Base-by-base conservation (phyloP, 495 filamentous ascomycete genomes). In the Hypoxylon intermedium region DNA sequence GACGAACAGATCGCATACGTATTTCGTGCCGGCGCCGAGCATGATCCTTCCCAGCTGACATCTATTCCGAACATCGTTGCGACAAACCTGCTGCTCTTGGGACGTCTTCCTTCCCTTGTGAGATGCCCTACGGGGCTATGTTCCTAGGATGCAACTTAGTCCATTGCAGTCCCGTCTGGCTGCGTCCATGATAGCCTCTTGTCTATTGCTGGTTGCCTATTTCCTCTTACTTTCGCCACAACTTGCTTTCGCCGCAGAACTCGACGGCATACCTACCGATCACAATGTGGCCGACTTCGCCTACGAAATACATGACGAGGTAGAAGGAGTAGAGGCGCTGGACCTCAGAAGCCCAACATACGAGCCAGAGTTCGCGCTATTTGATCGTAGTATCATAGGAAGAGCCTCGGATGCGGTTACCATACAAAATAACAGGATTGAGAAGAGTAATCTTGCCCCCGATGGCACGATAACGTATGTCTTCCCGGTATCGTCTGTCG, bases 161-260 rank as follows among this genome's bases (percentile, higher is more conserved):
- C 83, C 80, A 58, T 75, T 89, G 58, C 87, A 89, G 79, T 87
- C 84, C 73, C 85, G 85, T 62, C 75, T 92, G 61, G 83, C 81
- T 71, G 87, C 87, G 67, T 87, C 83, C 26, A 61, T 87, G 56
- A 71, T 81, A 68, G 82, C 83, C 34, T 81, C 83, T 24, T 68
- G 82, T 38, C 64, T 86, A 28, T 58, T 89, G 23, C 53, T 85
- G 30, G 43, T 83, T 30, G 60, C 89, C 46, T 85, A 84, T 65
- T 67, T 87, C 52, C 69, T 76, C 28, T 66, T 90, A 19, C 79
- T 81, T 49, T 75, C 77, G 24, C 77, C 77, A 26, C 78, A 79
- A 54, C 78, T 87, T 61, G 87, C 83, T 36, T 78, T 87, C 60
- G 86, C 87, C 11, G 75, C 76, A 52, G 83, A 87, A 44, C 64